Evolutionary conservation across 371 early-diverging fungal genomes (phyloP), one percentile per base, ranked within the genome.

Genomic region (Mortierella polycephala): DNA sequence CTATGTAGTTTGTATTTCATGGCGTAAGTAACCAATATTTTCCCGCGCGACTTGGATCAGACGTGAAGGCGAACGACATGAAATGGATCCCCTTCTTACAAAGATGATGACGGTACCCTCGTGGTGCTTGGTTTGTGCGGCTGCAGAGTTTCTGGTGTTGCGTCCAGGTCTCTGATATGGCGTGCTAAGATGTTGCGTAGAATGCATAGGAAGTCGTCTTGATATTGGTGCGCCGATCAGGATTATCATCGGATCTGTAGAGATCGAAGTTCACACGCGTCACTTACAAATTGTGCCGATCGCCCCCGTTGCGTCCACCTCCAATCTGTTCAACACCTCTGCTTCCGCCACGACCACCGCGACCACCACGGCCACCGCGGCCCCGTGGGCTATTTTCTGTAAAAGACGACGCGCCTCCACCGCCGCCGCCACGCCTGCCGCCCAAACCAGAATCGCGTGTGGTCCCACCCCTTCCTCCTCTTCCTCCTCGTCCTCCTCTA

Each of bases 111-210:
- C 41, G 18, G 55, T 42, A 16, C 65, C 74, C 23, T 41, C 46
- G n/a, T 50, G 59, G n/a, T 52, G 51, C 9, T 16, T 14, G 7
- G 49, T 14, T n/a, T 57, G 52, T 5, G 71, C 20, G n/a, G 61
- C 7, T 8, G 67, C 18, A 5, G 41, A 23, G 12, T 64, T 59
- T 74, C 74, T 56, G n/a, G 61, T 52, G 50, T 13, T 60, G n/a
- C 74, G 74, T 40, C 59, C 60, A 7, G 74, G 61, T 18, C 74
- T 52, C 16, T 68, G 68, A 57, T 74, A 64, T 6, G 69, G 74
- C 3, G 60, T 55, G 39, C 69, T 74, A 60, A 23, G 30, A 14
- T 7, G 21, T n/a, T 11, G 20, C 5, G 44, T n/a, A 57, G 42
- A 44, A 40, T 37, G 18, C 30, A 30, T 30, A 30, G 4, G 30